Percentiles rank a stretch among this genome's conserved stretches.
Conservation (phyloP, 2,329 filamentous ascomycete species). For the Botryosphaeria dothidea region DNA sequence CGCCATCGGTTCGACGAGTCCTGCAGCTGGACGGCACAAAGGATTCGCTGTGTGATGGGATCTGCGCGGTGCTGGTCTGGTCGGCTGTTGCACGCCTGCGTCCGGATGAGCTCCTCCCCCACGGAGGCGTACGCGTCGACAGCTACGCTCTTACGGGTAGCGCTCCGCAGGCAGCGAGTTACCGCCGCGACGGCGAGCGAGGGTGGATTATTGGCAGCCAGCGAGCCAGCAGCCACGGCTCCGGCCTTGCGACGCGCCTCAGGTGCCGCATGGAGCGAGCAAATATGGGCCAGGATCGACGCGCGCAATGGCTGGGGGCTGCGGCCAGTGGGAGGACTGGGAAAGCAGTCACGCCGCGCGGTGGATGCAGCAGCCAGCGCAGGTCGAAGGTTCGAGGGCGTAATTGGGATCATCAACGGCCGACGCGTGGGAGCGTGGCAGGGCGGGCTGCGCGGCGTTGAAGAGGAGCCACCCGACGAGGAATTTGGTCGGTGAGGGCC, state of each 20-base stretch:
- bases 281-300: slow-evolving; percentile 12
- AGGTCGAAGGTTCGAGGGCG: slow-evolving; percentile 11
- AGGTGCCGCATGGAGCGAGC: slow-evolving; percentile 18
- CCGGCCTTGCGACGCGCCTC: slow-evolving; percentile 19
- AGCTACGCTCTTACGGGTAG: background rate
- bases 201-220: slow-evolving; percentile 2
- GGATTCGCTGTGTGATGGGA: background rate
- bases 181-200: background rate
- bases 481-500: slow-evolving; percentile 1
- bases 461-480: background rate
- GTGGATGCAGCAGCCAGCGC: background rate
- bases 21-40: background rate
- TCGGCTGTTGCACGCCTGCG: background rate
- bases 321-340: slow-evolving; percentile 2
- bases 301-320: background rate
- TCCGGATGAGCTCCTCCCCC: background rate
- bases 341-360: background rate
- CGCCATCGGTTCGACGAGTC: background rate
- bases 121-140: background rate
- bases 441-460: background rate
- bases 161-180: background rate
- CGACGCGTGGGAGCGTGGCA: slow-evolving; percentile 7
- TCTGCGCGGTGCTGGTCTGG: background rate
- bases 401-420: slow-evolving; percentile 6
- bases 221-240: slow-evolving; percentile 11